Conservation (phyloP, 306 rosid species). For the Malus sylvestris region DNA sequence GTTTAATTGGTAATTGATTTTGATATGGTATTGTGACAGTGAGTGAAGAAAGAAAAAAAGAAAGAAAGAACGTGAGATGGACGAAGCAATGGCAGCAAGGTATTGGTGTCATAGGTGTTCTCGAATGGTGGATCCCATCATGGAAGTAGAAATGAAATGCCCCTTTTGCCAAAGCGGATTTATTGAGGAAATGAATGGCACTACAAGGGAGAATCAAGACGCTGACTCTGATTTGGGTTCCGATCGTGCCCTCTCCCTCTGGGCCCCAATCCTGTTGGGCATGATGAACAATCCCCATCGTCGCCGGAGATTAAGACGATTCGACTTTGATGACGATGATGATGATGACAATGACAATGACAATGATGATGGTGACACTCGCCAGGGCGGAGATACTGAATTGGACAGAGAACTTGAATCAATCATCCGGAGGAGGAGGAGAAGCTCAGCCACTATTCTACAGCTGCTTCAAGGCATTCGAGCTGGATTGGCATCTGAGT, state of each 20-base stretch:
- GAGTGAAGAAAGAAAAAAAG: neutral
- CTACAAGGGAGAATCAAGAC: conserved; percentile 14
- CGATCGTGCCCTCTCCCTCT: conserved; percentile 55
- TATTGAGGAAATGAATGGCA: conserved; percentile 45
- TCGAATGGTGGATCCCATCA: conserved; percentile 48
- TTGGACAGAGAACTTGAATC: conserved; percentile 51
- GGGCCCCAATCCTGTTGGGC: conserved; percentile 77
- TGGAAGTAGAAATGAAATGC: conserved; percentile 57
- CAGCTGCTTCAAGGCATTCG: conserved; percentile 74
- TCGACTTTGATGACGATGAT: conserved; percentile 35
- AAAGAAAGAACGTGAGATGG: conserved; percentile 29
- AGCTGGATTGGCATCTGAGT: conserved; percentile 54
- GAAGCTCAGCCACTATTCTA: conserved; percentile 58
- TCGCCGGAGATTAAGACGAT: conserved; percentile 37
- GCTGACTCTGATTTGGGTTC: conserved; percentile 40
- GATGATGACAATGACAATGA: conserved; percentile 24
- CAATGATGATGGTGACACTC: conserved; percentile 15
- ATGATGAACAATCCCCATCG: conserved; percentile 63
- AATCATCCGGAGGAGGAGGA: conserved; percentile 54
- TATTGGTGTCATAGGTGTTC: conserved; percentile 67
- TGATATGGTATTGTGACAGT: neutral
- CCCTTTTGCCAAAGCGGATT: conserved; percentile 59
- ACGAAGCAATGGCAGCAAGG: conserved; percentile 45
- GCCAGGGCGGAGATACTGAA: conserved; percentile 30
- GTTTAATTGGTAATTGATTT: neutral